Conservation (phyloP, 495 filamentous ascomycete genomes). For the Lophiotrema nucula region DNA sequence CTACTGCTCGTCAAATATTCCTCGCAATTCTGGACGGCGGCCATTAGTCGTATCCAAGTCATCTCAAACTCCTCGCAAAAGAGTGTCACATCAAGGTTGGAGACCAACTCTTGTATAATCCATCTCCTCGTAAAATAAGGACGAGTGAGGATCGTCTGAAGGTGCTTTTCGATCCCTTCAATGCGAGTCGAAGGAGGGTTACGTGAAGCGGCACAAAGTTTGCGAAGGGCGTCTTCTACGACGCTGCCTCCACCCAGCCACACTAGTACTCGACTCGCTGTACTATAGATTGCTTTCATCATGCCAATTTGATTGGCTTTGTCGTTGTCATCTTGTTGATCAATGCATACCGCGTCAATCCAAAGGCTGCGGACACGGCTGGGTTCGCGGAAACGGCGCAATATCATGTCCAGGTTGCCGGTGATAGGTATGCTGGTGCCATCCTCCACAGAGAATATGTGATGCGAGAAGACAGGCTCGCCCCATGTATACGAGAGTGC, state of each 20-base stretch:
- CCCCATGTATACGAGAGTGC: not conserved
- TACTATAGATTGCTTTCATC: not conserved
- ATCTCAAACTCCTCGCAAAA: not conserved
- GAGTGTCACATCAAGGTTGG: not conserved
- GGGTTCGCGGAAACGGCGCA: not conserved
- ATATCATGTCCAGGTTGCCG: not conserved
- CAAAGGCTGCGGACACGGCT: not conserved
- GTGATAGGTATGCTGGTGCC: not conserved
- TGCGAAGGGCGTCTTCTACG: not conserved
- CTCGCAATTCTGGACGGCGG: too few species aligned
- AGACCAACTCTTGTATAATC: not conserved
- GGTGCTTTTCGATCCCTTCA: not conserved
- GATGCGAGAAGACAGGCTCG: not conserved
- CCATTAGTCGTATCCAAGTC: not conserved
- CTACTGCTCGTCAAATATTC: too few species aligned
- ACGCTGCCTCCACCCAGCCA: not conserved
- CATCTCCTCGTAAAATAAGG: not conserved
- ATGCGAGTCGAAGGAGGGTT: too few species aligned
- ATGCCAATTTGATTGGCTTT: not conserved
- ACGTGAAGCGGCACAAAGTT: too few species aligned
- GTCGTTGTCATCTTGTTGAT: not conserved
- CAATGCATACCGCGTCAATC: not conserved
- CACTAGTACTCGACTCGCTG: not conserved
- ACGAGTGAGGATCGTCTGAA: not conserved
- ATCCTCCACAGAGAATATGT: not conserved